These are phyloP conservation scores for Backusella liffmaniae DNA, from an alignment of 192 early-diverging fungal species.

Conservation along the genomic window DNA sequence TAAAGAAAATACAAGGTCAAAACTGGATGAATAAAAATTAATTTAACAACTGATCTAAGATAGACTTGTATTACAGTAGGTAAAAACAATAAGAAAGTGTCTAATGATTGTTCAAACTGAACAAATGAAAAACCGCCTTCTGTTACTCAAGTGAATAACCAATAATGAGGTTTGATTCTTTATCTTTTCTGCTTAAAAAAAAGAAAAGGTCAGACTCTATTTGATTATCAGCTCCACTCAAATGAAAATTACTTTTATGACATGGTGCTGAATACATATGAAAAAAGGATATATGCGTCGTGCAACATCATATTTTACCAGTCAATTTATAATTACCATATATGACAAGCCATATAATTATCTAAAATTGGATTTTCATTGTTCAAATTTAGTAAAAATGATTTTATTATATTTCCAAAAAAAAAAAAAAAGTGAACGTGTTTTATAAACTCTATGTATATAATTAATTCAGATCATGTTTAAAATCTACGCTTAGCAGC, in stretches of 20 bases:
- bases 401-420: neutral
- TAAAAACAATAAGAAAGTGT: neutral
- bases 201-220: too few species aligned
- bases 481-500: conserved; percentile 37
- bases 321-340: neutral
- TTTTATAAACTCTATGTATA: neutral
- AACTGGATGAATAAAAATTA: neutral
- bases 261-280: neutral
- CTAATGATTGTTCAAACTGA: neutral
- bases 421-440: neutral
- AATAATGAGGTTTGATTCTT: neutral
- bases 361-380: neutral
- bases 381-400: neutral
- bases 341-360: neutral
- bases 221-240: too few species aligned
- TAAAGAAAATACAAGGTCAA: neutral
- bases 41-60: neutral
- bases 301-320: neutral
- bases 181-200: neutral
- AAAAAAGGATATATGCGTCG: neutral
- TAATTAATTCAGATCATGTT: neutral
- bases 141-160: neutral
- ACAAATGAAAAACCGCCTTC: neutral
- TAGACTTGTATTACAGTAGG: neutral
- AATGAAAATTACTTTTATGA: neutral